These are phyloP conservation scores for Lentinula boryana DNA, from an alignment of 768 basidiomycete genomes.

Conservation along the genomic window DNA sequence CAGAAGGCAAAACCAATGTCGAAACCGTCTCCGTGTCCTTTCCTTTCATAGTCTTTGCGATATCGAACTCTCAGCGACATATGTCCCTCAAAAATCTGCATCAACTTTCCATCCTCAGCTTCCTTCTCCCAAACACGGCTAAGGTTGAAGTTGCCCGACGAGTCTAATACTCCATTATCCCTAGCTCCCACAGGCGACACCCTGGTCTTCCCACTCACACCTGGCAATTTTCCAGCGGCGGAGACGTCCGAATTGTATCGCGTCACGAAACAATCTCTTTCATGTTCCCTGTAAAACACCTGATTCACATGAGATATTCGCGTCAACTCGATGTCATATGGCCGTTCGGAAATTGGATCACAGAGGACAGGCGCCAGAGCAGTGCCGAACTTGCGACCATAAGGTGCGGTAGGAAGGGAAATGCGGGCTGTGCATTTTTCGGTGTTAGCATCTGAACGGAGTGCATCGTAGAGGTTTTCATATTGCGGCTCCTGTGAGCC, in stretches of 20 bases:
- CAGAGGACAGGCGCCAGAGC: not conserved
- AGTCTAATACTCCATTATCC: not conserved
- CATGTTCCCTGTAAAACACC: not conserved
- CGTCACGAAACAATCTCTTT: not conserved
- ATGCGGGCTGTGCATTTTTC: not conserved
- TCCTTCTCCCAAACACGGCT: not conserved
- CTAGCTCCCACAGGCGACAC: not conserved
- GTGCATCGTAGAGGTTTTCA: not conserved
- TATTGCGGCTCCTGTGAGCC: not conserved
- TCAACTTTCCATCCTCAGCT: not conserved
- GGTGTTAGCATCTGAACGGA: not conserved
- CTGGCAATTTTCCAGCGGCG: not conserved
- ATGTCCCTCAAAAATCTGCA: not conserved
- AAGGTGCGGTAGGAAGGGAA: not conserved
- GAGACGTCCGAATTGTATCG: not conserved
- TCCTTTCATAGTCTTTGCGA: not conserved
- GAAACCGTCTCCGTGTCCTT: not conserved
- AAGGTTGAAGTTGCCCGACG: not conserved
- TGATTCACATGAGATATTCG: not conserved
- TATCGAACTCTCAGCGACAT: not conserved
- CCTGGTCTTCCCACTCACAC: not conserved
- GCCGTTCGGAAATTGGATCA: not conserved
- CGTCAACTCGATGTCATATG: not conserved
- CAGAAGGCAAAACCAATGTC: slow-evolving; percentile 1
- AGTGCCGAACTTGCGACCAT: not conserved